phyloP scores from a whole-genome alignment of 768 basidiomycete species.

The Gyrodon lividus region DNA sequence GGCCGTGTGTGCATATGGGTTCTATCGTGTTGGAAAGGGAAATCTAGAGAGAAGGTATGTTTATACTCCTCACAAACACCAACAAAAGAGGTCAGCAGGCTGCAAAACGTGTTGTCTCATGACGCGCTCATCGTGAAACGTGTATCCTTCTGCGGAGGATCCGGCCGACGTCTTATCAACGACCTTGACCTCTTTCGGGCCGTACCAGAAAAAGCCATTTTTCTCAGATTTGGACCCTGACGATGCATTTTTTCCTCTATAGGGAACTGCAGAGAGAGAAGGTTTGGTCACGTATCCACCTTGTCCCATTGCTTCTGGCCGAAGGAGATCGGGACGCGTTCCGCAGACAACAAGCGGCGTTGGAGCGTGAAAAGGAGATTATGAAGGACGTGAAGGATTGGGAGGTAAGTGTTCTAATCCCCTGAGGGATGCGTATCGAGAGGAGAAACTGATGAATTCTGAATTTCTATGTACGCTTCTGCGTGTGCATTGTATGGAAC shows the following conservation, averaged over 20 bases:
- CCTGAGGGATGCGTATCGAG: slow-evolving; percentile 23
- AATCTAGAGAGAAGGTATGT: slow-evolving; percentile 92
- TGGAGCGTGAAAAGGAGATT: slow-evolving; percentile 80
- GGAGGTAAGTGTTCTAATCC: slow-evolving; percentile 67
- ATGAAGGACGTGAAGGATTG: slow-evolving; percentile 94
- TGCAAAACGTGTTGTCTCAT: slow-evolving; percentile 61
- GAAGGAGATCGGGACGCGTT: slow-evolving; percentile 92
- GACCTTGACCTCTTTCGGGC: slow-evolving; percentile 36
- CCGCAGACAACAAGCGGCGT: slow-evolving; percentile 73
- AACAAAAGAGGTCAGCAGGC: slow-evolving; percentile 50
- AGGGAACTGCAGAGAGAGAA: slow-evolving; percentile 94
- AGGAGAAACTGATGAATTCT: slow-evolving; percentile 15
- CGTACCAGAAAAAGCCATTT: slow-evolving; percentile 40
- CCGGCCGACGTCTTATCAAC: slow-evolving; percentile 46
- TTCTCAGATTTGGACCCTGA: slow-evolving; percentile 43
- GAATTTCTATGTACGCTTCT: not conserved
- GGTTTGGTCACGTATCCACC: slow-evolving; percentile 93
- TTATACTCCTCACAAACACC: slow-evolving; percentile 22
- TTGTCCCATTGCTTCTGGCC: slow-evolving; percentile 87
- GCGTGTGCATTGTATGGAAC: slow-evolving; percentile 9
- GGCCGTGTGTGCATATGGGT: slow-evolving; percentile 84
- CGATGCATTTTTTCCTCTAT: slow-evolving; percentile 30
- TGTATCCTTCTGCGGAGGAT: slow-evolving; percentile 53
- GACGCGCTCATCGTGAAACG: slow-evolving; percentile 69
- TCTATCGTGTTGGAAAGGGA: slow-evolving; percentile 87